These are phyloP conservation scores for Scorias spongiosa DNA, from an alignment of 2,329 filamentous ascomycete genomes.

Conservation along the genomic window DNA sequence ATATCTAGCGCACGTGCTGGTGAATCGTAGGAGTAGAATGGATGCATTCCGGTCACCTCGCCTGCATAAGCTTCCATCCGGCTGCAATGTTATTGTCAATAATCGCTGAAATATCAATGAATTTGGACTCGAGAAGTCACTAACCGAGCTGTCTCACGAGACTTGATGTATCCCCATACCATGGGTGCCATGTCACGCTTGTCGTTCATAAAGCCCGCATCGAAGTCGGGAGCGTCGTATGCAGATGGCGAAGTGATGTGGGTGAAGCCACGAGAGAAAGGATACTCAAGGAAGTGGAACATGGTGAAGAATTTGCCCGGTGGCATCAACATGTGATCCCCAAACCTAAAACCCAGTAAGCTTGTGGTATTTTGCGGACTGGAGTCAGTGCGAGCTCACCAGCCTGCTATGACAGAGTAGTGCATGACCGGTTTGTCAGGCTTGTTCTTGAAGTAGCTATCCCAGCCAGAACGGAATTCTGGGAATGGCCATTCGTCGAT, in stretches of 20 bases:
- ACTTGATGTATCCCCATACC: constrained; percentile 73
- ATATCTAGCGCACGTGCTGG: constrained; percentile 56
- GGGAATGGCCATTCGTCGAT: constrained; percentile 61
- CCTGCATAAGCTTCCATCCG: constrained; percentile 66
- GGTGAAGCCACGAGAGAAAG: constrained; percentile 56
- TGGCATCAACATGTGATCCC: constrained; percentile 44
- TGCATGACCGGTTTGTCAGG: constrained; percentile 81
- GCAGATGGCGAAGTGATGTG: constrained; percentile 58
- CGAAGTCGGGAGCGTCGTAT: constrained; percentile 63
- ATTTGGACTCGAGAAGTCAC: not conserved
- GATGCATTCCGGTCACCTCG: constrained; percentile 35
- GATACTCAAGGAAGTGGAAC: constrained; percentile 70
- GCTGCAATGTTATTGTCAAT: not conserved
- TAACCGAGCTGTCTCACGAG: constrained; percentile 55
- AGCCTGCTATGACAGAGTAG: constrained; percentile 59
- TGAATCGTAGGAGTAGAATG: constrained; percentile 51
- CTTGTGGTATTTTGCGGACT: not conserved
- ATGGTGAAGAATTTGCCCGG: constrained; percentile 70
- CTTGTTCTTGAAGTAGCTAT: constrained; percentile 72
- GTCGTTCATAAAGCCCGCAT: constrained; percentile 43
- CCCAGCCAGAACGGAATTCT: constrained; percentile 61
- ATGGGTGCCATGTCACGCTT: constrained; percentile 71
- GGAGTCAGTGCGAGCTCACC: constrained; percentile 21
- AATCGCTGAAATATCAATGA: not conserved
- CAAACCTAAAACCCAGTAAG: constrained; percentile 5